Evolutionary conservation across 192 early-diverging fungal species (phyloP).

Genomic region (Mortierella antarctica): DNA sequence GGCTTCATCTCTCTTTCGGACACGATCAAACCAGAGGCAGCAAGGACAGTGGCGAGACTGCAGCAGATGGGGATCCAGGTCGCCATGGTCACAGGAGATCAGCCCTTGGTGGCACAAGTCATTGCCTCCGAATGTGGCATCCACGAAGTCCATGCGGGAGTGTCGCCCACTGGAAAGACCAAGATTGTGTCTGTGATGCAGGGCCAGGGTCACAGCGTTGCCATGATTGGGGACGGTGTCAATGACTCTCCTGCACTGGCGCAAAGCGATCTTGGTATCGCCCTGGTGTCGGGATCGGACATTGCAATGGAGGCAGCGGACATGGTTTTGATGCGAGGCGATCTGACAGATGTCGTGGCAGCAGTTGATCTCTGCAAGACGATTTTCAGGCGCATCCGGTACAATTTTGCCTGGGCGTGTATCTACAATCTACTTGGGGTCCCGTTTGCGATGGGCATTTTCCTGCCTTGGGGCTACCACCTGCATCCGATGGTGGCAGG

Average conservation of each 20-base stretch:
- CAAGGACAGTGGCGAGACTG: conserved; percentile 75
- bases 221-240: conserved; percentile 97
- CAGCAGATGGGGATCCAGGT: conserved; percentile 79
- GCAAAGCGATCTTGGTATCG: conserved; percentile 87
- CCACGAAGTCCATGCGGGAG: conserved; percentile 86
- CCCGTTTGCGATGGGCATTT: conserved; percentile 93
- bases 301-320: conserved; percentile 95
- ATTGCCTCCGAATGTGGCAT: conserved; percentile 90
- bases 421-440: conserved; percentile 91
- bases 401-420: conserved; percentile 93
- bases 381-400: conserved; percentile 86
- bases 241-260: conserved; percentile 96
- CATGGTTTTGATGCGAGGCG: conserved; percentile 92
- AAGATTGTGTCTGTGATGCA: conserved; percentile 81
- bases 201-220: conserved; percentile 66
- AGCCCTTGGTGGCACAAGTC: conserved; percentile 81
- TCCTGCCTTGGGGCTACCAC: conserved; percentile 86
- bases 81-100: conserved; percentile 96
- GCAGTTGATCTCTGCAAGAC: conserved; percentile 85
- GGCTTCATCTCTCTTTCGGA: conserved; percentile 88
- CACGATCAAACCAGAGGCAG: conserved; percentile 82
- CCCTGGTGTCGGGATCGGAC: conserved; percentile 90
- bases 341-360: conserved; percentile 86
- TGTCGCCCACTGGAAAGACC: conserved; percentile 93
- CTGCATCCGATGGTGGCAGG: conserved; percentile 94